These are phyloP conservation scores for Perkinsus olseni DNA, from an alignment of 169 alveolate species.

Conservation along the genomic window DNA sequence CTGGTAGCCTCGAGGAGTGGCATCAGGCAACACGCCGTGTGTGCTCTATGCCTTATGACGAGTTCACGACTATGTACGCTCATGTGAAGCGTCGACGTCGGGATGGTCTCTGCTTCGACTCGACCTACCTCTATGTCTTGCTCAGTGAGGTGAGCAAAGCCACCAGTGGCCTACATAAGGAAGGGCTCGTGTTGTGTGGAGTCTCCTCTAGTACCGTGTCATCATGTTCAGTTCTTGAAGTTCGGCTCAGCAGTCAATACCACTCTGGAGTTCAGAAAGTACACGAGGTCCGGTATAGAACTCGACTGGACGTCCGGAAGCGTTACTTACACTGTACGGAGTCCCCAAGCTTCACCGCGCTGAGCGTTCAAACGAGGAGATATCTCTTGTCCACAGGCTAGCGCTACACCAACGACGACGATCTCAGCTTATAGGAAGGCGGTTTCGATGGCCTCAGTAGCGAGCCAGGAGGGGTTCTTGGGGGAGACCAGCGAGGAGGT, in stretches of 20 bases:
- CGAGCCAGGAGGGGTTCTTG: background rate
- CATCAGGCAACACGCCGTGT: background rate
- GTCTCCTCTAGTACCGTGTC: too few species aligned
- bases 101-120: background rate
- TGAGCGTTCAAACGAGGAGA: too few species aligned
- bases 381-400: background rate
- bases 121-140: background rate
- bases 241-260: background rate
- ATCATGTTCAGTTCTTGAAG: background rate
- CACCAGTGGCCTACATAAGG: too few species aligned
- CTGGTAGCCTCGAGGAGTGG: background rate
- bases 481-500: background rate
- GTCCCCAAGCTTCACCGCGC: background rate
- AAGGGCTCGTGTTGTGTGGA: too few species aligned
- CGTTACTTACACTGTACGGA: background rate
- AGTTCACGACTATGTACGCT: background rate
- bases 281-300: background rate
- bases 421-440: background rate
- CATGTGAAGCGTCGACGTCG: background rate
- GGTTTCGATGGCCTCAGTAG: background rate
- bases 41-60: background rate
- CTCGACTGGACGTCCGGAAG: background rate
- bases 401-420: background rate
- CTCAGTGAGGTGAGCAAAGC: background rate
- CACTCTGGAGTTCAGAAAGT: background rate